phyloP scores from a whole-genome alignment of 2,329 filamentous ascomycete species.

The Malbranchea cinnamomea region DNA sequence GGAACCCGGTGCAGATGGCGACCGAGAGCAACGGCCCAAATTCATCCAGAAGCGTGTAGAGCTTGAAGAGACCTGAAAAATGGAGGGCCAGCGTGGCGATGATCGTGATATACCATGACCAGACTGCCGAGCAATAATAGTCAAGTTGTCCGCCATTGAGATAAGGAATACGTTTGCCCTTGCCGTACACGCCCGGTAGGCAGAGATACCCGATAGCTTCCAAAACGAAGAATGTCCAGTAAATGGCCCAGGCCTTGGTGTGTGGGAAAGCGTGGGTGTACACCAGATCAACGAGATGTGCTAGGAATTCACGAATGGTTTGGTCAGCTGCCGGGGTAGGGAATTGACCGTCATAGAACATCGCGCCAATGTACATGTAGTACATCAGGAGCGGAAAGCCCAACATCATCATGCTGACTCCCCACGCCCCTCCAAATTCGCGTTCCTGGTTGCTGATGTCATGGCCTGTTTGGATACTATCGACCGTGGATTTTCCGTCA shows the following conservation, averaged over 20 bases:
- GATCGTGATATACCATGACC: constrained; percentile 76
- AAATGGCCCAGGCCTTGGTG: constrained; percentile 72
- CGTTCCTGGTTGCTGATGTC: constrained; percentile 5
- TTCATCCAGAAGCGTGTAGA: constrained; percentile 86
- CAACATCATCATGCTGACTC: constrained; percentile 70
- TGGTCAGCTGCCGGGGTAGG: constrained; percentile 54
- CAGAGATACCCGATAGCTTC: constrained; percentile 69
- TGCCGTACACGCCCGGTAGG: constrained; percentile 72
- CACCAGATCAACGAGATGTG: constrained; percentile 54
- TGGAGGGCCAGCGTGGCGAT: constrained; percentile 54
- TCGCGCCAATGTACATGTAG: constrained; percentile 96
- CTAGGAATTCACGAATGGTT: constrained; percentile 54
- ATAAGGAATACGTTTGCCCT: constrained; percentile 76
- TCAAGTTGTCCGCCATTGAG: constrained; percentile 68
- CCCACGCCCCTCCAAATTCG: constrained; percentile 65
- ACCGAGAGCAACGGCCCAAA: constrained; percentile 87
- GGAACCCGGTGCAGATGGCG: constrained; percentile 79
- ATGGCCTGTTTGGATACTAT: no score
- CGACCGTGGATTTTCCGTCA: no score
- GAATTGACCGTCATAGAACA: constrained; percentile 74
- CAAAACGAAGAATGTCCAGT: constrained; percentile 82
- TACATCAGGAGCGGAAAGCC: constrained; percentile 88
- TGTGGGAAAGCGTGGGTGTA: constrained; percentile 77
- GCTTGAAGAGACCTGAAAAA: constrained; percentile 65
- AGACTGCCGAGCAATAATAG: constrained; percentile 87